phyloP scores from a whole-genome alignment of 78 protist species.

The Pigoraptor vietnamica region DNA sequence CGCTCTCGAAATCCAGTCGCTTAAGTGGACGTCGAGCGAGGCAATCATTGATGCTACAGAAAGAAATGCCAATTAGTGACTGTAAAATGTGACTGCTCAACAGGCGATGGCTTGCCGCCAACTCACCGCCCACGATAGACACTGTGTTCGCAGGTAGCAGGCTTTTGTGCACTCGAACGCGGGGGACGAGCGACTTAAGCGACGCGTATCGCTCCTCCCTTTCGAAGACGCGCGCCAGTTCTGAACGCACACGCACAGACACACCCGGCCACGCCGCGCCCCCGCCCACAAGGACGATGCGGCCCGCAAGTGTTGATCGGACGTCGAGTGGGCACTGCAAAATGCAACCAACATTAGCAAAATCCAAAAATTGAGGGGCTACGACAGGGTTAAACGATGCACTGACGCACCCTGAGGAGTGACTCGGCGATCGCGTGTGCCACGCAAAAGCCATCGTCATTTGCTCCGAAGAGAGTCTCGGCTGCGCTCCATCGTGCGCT shows the following conservation, averaged over 20 bases:
- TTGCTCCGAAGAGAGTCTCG: not conserved
- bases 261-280: not conserved
- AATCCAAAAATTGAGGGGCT: not conserved
- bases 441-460: not conserved
- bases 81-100: too few species aligned
- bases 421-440: not conserved
- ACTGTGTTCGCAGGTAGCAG: too few species aligned
- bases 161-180: too few species aligned
- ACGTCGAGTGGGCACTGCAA: not conserved
- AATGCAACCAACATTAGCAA: too few species aligned
- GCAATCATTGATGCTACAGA: too few species aligned
- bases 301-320: not conserved
- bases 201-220: not conserved
- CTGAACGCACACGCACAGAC: not conserved
- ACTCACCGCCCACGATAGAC: too few species aligned
- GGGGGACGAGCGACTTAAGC: not conserved
- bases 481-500: not conserved
- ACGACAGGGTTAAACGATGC: too few species aligned
- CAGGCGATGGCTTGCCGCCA: too few species aligned
- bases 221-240: not conserved
- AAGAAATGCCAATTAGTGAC: too few species aligned
- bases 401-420: not conserved
- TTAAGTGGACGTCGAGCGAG: too few species aligned
- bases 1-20: too few species aligned
- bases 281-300: not conserved